A percentile compares a stretch with the other conserved stretches of the same genome.
Conservation (phyloP, 2,329 filamentous ascomycete species). For the Septoria petroselini region DNA sequence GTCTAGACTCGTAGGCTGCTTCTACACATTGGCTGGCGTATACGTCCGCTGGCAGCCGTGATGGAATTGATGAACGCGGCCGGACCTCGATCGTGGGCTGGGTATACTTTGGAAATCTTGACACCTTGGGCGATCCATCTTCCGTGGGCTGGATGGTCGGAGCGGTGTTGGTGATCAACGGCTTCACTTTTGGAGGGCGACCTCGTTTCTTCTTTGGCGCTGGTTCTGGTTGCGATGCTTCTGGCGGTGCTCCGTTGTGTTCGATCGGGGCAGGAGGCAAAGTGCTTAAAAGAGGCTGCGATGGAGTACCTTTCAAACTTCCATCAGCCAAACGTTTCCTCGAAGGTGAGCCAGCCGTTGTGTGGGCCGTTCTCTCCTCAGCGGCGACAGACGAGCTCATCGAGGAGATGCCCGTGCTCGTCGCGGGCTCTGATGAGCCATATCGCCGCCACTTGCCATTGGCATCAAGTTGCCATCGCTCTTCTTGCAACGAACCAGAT, state of each 20-base stretch:
- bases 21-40: constrained; percentile 90
- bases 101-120: constrained; percentile 28
- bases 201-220: constrained; percentile 32
- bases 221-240: constrained; percentile 13
- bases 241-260: constrained; percentile 1
- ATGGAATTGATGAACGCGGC: constrained; percentile 70
- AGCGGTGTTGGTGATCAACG: constrained; percentile 22
- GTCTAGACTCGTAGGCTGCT: constrained; percentile 81
- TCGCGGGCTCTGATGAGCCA: constrained; percentile 36
- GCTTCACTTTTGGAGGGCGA: constrained; percentile 31
- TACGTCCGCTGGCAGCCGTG: constrained; percentile 65
- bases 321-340: constrained; percentile 36
- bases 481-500: constrained; percentile 20
- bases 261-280: background rate
- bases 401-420: constrained; percentile 37
- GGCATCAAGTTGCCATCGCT: constrained; percentile 29
- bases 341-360: constrained; percentile 12
- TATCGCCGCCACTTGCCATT: constrained; percentile 36
- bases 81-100: constrained; percentile 30
- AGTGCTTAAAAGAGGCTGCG: background rate
- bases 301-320: constrained; percentile 26
- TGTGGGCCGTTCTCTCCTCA: constrained; percentile 25
- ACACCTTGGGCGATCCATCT: constrained; percentile 20
- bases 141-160: constrained; percentile 7
- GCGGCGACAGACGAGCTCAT: constrained; percentile 34